Conservation (phyloP, 177 flowering plant species). For the Tripterygium wilfordii region DNA sequence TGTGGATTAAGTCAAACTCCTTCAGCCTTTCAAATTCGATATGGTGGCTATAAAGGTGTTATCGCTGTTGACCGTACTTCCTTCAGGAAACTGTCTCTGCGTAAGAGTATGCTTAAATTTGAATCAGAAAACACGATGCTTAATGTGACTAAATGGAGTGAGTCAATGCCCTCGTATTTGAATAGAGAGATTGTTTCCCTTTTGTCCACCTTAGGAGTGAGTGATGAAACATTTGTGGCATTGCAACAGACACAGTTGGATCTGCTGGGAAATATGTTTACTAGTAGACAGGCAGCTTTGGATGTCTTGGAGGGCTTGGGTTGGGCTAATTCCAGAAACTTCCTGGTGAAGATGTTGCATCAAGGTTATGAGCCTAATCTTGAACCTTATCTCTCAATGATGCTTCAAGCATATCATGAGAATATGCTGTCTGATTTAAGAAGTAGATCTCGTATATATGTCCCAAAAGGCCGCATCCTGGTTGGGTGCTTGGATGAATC, state of each 20-base stretch:
- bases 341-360: constrained; percentile 57
- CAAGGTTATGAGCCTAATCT: constrained; percentile 66
- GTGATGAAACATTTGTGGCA: constrained; percentile 46
- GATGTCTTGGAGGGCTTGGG: constrained; percentile 44
- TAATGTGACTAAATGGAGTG: constrained; percentile 67
- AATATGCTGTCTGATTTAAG: constrained; percentile 59
- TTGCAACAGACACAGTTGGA: constrained; percentile 54
- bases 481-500: constrained; percentile 92
- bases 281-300: constrained; percentile 52
- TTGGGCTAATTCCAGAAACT: constrained; percentile 28
- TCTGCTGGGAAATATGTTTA: constrained; percentile 52
- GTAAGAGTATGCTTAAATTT: constrained; percentile 84
- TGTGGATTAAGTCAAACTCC: constrained; percentile 60
- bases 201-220: constrained; percentile 78
- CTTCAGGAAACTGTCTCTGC: constrained; percentile 70
- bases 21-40: constrained; percentile 95
- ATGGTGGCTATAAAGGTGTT: constrained; percentile 97
- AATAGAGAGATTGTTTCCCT: constrained; percentile 81
- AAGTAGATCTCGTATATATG: constrained; percentile 63
- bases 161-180: constrained; percentile 77
- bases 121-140: constrained; percentile 82
- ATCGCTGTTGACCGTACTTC: constrained; percentile 78
- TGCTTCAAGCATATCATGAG: constrained; percentile 63
- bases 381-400: constrained; percentile 89
- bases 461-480: constrained; percentile 76